Base-by-base conservation (phyloP, 2,329 filamentous ascomycete genomes). In the Talaromyces islandicus region DNA sequence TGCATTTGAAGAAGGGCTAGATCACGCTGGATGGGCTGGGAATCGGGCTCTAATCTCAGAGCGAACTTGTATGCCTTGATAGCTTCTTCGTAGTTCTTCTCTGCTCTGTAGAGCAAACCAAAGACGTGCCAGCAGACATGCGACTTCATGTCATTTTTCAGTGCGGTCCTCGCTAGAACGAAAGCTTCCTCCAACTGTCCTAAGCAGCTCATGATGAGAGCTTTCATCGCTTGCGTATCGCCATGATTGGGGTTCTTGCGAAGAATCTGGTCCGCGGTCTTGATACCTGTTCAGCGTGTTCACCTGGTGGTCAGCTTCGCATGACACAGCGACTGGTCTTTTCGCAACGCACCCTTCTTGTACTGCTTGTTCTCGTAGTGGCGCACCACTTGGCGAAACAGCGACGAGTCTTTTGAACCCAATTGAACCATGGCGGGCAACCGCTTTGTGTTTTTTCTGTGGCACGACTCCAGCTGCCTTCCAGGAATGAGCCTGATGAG, bases 61-160 rank as follows among this genome's bases (percentile, higher is more conserved):
- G 94, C 94, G 75, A 96, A 96, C 74, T 96, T 95, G 82, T 99
- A 99, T 61, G 94, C 95, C 82, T 97, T 97, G 80, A 97, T 97
- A 10, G 95, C 93, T 79, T 97, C 94, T 75, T 97, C 94, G 69
- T 95, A 97, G 78, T 99, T 97, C 83, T 97, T 97, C 72, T 90
- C 89, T 54, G 91, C 88, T 56, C 93, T 88, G 78, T 96, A 97
- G 56, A 99, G 83, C 67, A 99, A 79, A 32, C 95, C 94, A 75
- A 97, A 99, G 63, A 99, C 94, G 77, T 99, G 95, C 94, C 94
- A 99, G 82, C 92, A 97, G 70, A 99, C 92, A 77, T 97, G 93
- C 70, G 92, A 97, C 80, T 95, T 97, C 92, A 99, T 97, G 75
- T 97, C 92, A 70, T 92, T 91, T 66, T 89, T 92, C 68, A 99